Conservation (phyloP, 371 early-diverging fungal genomes). For the Zychaea mexicana region DNA sequence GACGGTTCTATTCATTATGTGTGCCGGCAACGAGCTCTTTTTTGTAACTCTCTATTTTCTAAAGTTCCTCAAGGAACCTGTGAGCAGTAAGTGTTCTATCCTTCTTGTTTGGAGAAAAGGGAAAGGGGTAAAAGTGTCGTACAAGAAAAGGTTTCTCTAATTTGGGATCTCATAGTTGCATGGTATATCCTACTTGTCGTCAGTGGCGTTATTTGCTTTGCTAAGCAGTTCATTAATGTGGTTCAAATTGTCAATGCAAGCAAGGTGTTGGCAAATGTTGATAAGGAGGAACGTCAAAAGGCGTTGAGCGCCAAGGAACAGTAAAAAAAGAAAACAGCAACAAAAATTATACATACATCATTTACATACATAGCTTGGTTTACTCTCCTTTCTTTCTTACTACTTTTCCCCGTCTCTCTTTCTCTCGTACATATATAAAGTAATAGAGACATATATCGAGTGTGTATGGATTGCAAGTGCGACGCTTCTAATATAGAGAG, state of each 20-base stretch:
- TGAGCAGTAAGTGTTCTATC: slow-evolving; percentile 28
- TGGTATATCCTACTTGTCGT: slow-evolving; percentile 43
- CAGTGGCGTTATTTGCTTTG: slow-evolving; percentile 77
- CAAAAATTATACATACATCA: background rate
- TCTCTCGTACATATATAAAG: no score
- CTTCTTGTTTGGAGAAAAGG: no score
- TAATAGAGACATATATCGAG: no score
- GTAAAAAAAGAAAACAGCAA: background rate
- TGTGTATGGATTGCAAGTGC: no score
- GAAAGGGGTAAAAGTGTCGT: background rate
- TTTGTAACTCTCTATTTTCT: slow-evolving; percentile 86
- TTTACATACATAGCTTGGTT: background rate
- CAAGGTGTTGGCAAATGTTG: slow-evolving; percentile 74
- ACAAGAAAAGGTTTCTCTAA: no score
- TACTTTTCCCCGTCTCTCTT: no score
- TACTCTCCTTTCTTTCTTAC: no score
- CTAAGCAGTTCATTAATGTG: slow-evolving; percentile 90
- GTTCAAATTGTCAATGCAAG: slow-evolving; percentile 91
- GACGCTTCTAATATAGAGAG: no score
- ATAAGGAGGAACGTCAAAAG: slow-evolving; percentile 57
- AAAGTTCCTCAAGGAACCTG: slow-evolving; percentile 24
- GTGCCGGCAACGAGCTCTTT: slow-evolving; percentile 90
- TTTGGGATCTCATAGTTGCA: slow-evolving; percentile 1
- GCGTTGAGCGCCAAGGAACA: slow-evolving; percentile 25
- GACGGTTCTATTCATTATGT: slow-evolving; percentile 87